A percentile compares a stretch with the other conserved stretches of the same genome.
Conservation (phyloP, 1,139 yeast species). For the Taphrina betulina region DNA sequence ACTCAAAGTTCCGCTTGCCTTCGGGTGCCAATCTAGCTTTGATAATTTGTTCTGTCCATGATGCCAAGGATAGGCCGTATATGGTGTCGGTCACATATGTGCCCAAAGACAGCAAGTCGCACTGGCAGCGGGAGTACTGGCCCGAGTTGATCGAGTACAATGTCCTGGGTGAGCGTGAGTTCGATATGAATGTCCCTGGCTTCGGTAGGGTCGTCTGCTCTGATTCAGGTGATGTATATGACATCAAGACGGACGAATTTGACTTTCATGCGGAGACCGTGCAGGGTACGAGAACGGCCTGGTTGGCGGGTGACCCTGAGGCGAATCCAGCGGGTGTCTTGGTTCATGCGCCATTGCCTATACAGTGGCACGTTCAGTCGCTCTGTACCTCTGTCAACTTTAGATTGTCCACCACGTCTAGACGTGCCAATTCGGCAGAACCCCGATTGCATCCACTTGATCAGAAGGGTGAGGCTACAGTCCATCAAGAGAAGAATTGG, state of each 20-base stretch:
- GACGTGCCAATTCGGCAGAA: background rate
- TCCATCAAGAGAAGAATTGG: constrained; percentile 31
- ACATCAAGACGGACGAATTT: constrained; percentile 5
- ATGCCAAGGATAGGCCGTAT: constrained; percentile 1
- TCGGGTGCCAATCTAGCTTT: constrained; percentile 27
- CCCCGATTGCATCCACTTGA: constrained; percentile 4
- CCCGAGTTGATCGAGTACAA: background rate
- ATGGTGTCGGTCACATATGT: constrained; percentile 30
- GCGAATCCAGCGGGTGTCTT: constrained; percentile 27
- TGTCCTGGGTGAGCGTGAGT: background rate
- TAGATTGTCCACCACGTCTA: background rate
- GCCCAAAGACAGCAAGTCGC: constrained; percentile 2
- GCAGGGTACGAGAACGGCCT: constrained; percentile 12
- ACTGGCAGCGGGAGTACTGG: constrained; percentile 23
- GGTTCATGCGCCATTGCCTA: constrained; percentile 23
- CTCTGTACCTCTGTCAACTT: constrained; percentile 2
- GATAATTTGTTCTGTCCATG: constrained; percentile 22
- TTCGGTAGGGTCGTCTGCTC: constrained; percentile 10
- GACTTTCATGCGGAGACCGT: background rate
- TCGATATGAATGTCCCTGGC: constrained; percentile 17
- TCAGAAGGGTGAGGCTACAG: background rate
- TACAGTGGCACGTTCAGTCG: constrained; percentile 32
- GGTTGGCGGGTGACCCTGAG: background rate
- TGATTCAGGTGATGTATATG: background rate
- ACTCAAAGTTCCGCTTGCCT: constrained; percentile 24